phyloP scores from a whole-genome alignment of 192 early-diverging fungal species.

The Podila minutissima region DNA sequence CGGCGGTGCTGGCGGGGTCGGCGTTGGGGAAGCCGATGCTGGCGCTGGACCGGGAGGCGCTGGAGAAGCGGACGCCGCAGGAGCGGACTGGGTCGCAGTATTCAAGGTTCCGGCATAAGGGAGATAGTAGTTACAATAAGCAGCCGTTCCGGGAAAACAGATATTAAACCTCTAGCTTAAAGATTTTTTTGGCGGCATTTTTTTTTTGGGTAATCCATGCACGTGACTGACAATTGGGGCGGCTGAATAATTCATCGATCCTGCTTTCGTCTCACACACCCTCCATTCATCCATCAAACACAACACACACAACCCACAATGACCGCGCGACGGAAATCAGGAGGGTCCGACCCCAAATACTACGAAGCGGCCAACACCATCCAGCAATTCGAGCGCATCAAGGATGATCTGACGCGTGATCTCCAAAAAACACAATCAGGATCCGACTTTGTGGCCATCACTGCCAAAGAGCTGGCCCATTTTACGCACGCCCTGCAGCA shows the following conservation, averaged over 20 bases:
- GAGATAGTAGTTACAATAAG: too few species aligned
- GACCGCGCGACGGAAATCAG: constrained; percentile 35
- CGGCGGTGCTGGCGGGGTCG: not conserved
- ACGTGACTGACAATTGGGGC: not conserved
- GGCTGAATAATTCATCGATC: not conserved
- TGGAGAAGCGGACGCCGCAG: too few species aligned
- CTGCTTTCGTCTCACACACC: not conserved
- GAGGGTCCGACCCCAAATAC: constrained; percentile 25
- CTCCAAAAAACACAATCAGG: constrained; percentile 32
- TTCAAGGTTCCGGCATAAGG: too few species aligned
- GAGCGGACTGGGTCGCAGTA: too few species aligned
- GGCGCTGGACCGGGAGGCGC: too few species aligned
- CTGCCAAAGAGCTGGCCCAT: constrained; percentile 54
- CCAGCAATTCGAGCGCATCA: constrained; percentile 51
- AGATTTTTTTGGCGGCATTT: too few species aligned
- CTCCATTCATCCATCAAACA: not conserved
- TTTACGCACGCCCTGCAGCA: constrained; percentile 56
- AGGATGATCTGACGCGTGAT: constrained; percentile 36
- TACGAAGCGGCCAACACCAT: constrained; percentile 54
- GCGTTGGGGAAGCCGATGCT: not conserved
- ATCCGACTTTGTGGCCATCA: constrained; percentile 22
- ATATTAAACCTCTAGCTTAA: too few species aligned
- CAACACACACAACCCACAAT: constrained; percentile 1
- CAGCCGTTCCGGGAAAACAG: too few species aligned
- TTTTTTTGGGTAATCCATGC: too few species aligned